Percentiles rank a stretch among this genome's conserved stretches.
Evolutionary conservation across 495 filamentous ascomycete species (phyloP).

Genomic region (Penicillium robsamsonii): DNA sequence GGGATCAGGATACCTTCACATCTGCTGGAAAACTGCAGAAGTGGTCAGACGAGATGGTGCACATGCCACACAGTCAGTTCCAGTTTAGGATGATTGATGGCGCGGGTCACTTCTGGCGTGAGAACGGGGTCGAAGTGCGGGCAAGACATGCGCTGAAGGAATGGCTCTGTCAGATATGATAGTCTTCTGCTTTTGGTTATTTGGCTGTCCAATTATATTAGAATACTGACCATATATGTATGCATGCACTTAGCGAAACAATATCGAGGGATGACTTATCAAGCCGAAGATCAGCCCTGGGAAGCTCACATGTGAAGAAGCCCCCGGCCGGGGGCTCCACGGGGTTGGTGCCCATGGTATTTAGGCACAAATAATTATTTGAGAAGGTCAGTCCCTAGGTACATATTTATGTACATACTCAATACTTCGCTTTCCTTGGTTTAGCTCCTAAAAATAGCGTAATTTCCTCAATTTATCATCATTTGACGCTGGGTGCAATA

Average conservation of each 20-base stretch:
- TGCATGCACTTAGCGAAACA: neutral
- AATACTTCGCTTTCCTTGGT: too few relatives aligned
- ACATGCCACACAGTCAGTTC: conserved; percentile 42
- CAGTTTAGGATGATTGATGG: conserved; percentile 56
- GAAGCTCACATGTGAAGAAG: conserved; percentile 5
- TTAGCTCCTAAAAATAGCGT: too few relatives aligned
- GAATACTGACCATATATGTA: neutral
- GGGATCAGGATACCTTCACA: conserved; percentile 71
- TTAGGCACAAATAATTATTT: neutral
- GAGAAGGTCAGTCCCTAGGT: too few relatives aligned
- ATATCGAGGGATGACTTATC: neutral
- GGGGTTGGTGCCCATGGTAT: neutral
- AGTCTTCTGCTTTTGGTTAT: neutral
- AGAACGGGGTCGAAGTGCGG: conserved; percentile 56
- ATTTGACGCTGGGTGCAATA: too few relatives aligned
- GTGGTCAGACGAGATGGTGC: conserved; percentile 64
- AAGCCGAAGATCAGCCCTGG: neutral
- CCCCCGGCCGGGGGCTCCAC: neutral
- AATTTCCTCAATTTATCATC: too few relatives aligned
- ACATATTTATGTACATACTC: too few relatives aligned
- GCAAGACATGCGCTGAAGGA: conserved; percentile 47
- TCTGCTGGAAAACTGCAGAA: conserved; percentile 61
- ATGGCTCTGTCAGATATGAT: conserved; percentile 38
- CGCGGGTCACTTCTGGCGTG: conserved; percentile 84
- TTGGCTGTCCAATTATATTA: neutral